These are phyloP conservation scores for Edaphochlamys debaryana DNA, from an alignment of 139 green algal species.

Conservation along the genomic window DNA sequence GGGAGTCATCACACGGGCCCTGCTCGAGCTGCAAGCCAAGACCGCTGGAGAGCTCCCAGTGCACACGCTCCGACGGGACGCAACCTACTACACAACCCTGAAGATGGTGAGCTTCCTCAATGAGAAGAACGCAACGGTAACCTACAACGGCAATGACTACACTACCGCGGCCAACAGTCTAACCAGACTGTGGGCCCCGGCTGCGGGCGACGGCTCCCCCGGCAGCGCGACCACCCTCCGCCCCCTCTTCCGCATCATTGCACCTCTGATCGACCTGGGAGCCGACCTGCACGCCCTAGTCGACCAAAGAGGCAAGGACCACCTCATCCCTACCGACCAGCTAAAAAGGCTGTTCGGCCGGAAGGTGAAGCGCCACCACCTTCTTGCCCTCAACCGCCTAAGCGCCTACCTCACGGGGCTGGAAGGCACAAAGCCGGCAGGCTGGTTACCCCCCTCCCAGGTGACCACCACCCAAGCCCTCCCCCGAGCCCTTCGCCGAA, in stretches of 20 bases:
- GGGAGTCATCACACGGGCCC: neutral
- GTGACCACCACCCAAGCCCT: no score
- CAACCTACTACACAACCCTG: neutral
- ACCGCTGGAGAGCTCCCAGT: neutral
- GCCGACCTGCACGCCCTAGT: neutral
- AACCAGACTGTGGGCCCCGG: neutral
- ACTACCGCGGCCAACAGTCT: no score
- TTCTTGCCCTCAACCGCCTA: neutral
- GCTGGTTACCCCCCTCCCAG: no score
- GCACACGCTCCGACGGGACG: neutral
- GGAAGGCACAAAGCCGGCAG: no score
- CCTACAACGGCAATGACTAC: neutral
- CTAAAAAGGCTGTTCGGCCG: neutral
- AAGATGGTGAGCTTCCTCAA: neutral
- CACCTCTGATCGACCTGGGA: neutral
- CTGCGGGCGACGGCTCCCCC: no score
- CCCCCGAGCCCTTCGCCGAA: no score
- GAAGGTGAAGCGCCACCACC: neutral
- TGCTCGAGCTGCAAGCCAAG: neutral
- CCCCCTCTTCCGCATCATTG: neutral
- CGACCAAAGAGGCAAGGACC: neutral
- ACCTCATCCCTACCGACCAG: neutral
- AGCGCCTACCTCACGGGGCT: neutral
- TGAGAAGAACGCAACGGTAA: neutral
- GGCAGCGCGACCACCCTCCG: no score